Percentiles rank a stretch among this genome's conserved stretches.
These are phyloP conservation scores for Colletotrichum sp. DNA, from an alignment of 2,329 filamentous ascomycete species.

Conservation along the genomic window DNA sequence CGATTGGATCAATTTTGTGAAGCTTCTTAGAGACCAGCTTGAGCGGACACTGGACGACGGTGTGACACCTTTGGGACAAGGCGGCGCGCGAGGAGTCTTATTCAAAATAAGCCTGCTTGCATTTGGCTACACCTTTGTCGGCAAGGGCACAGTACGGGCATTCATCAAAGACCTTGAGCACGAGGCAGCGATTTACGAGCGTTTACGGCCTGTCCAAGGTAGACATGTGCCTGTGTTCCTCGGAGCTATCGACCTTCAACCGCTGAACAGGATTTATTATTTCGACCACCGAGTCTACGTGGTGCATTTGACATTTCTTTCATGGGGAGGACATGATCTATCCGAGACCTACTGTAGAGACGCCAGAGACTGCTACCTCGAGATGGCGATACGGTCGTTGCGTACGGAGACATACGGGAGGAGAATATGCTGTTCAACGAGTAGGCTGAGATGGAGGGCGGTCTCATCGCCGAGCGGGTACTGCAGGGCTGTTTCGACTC, in stretches of 20 bases:
- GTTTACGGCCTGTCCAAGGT: background rate
- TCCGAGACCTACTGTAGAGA: too few relatives aligned
- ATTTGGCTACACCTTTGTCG: constrained; percentile 47
- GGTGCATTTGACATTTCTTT: constrained; percentile 37
- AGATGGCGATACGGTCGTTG: too few relatives aligned
- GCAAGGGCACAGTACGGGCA: constrained; percentile 40
- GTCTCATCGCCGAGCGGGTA: too few relatives aligned
- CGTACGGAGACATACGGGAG: too few relatives aligned
- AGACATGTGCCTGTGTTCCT: constrained; percentile 40
- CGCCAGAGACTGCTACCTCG: too few relatives aligned
- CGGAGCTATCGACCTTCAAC: constrained; percentile 38
- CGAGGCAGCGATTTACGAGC: constrained; percentile 26
- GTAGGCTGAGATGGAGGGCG: too few relatives aligned
- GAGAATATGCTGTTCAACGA: too few relatives aligned
- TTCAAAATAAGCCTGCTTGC: constrained; percentile 43
- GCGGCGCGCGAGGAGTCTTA: constrained; percentile 39
- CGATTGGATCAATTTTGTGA: constrained; percentile 28
- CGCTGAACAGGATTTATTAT: constrained; percentile 34
- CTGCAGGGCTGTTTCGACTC: too few relatives aligned
- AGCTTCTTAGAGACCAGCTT: constrained; percentile 35
- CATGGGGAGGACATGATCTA: constrained; percentile 30
- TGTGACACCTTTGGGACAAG: constrained; percentile 27
- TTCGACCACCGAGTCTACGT: constrained; percentile 35
- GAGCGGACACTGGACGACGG: constrained; percentile 31
- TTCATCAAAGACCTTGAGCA: constrained; percentile 37